A percentile compares a stretch with the other conserved stretches of the same genome.
These are phyloP conservation scores for Candida morakotiae DNA, from an alignment of 805 yeast genomes.

Conservation along the genomic window DNA sequence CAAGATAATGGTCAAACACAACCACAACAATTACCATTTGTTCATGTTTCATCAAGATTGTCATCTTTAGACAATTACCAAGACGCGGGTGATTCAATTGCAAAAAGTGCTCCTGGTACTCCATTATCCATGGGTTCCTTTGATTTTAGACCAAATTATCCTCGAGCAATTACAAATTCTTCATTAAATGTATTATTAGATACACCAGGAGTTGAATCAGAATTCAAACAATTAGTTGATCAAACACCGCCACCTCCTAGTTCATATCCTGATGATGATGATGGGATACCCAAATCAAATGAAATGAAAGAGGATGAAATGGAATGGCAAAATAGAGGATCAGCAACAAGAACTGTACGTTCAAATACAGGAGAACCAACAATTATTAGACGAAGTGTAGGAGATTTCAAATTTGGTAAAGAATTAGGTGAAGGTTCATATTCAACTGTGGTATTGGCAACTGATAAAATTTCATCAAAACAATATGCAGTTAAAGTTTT, in stretches of 20 bases:
- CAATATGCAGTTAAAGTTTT: constrained; percentile 73
- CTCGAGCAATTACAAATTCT: constrained; percentile 26
- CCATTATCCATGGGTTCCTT: constrained; percentile 27
- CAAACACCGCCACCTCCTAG: constrained; percentile 11
- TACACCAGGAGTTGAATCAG: constrained; percentile 21
- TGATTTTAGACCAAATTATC: constrained; percentile 24
- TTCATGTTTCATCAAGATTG: constrained; percentile 22
- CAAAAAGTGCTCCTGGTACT: constrained; percentile 26
- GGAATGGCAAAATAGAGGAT: constrained; percentile 33
- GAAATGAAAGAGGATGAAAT: constrained; percentile 13
- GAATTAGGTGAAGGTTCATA: constrained; percentile 44
- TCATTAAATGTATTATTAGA: constrained; percentile 34
- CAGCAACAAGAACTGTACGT: constrained; percentile 24
- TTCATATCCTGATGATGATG: neutral
- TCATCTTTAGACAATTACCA: constrained; percentile 15
- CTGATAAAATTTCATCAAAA: constrained; percentile 47
- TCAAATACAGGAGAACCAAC: constrained; percentile 14
- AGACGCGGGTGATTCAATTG: constrained; percentile 7
- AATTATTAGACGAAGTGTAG: constrained; percentile 33
- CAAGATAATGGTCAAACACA: neutral
- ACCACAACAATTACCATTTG: constrained; percentile 8
- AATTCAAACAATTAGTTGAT: constrained; percentile 14
- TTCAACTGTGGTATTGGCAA: constrained; percentile 43
- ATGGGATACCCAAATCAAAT: constrained; percentile 6
- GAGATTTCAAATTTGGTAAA: constrained; percentile 39